Base-by-base conservation (phyloP, 2,329 filamentous ascomycete genomes). In the Pseudomassariella vexata region DNA sequence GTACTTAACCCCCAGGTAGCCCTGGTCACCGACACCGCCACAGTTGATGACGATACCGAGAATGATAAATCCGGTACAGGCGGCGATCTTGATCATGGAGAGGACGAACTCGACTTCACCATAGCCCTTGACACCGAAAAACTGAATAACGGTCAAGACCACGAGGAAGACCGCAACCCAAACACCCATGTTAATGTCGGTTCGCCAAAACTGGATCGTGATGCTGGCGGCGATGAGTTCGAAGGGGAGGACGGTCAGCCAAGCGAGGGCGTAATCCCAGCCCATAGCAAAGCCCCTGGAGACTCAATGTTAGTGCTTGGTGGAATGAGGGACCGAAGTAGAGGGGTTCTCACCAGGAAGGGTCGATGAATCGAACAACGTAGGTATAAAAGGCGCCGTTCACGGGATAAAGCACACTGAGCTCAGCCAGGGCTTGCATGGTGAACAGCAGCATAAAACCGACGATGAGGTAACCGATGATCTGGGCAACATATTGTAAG, bases 361-460 rank as follows among this genome's bases (percentile, higher is more conserved):
- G 76, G 42, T 79, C 76, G 37, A 79, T 59, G 42, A 80, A 80
- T 30, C 74, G 70, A 31, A 70, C 65, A 26, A 72, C 64, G 44
- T 79, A 79, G n/a, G 68, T 70, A 50, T 70, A 76, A 55, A 80
- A 79, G 39, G 72, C 73, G 27, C 76, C 76, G 37, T 75, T 75
- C 37, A 79, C 66, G 1, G 76, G 76, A 36, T 73, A 79, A 38
- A 68, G 42, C 29, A 79, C 71, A 28, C 74, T 71, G 36, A 80
- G 40, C 57, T 81, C 76, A 27, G 70, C 76, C 29, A 80, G 59
- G 17, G 76, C 73, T 44, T 76, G 70, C 45, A 75, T 65, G 8
- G 70, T 75, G 45, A 73, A 68, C 26, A 78, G 57, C 44, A 79
- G 58, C 68, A 79, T 76, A 44, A 66, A 36, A 37, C 74, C 73